Evolutionary conservation across 345 rosid genomes (phyloP).

Genomic region (Atalantia buxifolia): DNA sequence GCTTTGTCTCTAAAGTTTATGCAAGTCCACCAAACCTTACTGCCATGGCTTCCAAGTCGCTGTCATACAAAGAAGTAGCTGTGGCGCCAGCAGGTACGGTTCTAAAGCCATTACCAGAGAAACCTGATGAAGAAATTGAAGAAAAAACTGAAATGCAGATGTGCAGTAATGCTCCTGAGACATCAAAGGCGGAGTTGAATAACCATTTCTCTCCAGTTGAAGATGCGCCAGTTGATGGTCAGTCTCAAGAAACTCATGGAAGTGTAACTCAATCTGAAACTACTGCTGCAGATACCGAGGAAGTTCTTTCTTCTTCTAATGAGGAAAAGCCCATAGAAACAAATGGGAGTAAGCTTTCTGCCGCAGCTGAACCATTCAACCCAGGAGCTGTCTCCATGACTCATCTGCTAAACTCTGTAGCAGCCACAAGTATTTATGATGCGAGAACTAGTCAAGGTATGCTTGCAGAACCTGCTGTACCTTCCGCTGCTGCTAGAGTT

Average conservation of each 20-base stretch:
- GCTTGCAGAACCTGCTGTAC: conserved; percentile 42
- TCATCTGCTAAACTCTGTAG: conserved; percentile 26
- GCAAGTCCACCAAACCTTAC: conserved; percentile 31
- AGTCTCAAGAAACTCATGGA: too few relatives aligned
- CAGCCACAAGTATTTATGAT: conserved; percentile 41
- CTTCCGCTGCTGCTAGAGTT: conserved; percentile 46
- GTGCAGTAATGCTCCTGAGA: conserved; percentile 19
- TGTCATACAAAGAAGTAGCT: conserved; percentile 71
- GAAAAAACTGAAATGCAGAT: conserved; percentile 34
- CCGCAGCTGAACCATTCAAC: conserved; percentile 63
- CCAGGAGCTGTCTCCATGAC: conserved; percentile 36
- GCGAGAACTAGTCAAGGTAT: conserved; percentile 37
- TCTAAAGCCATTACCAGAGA: conserved; percentile 45
- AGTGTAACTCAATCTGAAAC: too few relatives aligned
- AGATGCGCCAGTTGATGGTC: too few relatives aligned
- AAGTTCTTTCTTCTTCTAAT: conserved; percentile 7
- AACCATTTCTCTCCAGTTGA: conserved; percentile 6
- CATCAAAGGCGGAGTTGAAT: conserved; percentile 25
- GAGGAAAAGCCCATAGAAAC: conserved; percentile 38
- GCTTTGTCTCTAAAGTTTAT: conserved; percentile 28
- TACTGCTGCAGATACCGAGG: too few relatives aligned
- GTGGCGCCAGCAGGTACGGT: conserved; percentile 60
- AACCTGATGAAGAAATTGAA: conserved; percentile 29
- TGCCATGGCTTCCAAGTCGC: conserved; percentile 49
- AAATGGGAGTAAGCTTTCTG: conserved; percentile 64